Evolutionary conservation across 148 eudicot species (phyloP).

Genomic region (Oxyria digyna): DNA sequence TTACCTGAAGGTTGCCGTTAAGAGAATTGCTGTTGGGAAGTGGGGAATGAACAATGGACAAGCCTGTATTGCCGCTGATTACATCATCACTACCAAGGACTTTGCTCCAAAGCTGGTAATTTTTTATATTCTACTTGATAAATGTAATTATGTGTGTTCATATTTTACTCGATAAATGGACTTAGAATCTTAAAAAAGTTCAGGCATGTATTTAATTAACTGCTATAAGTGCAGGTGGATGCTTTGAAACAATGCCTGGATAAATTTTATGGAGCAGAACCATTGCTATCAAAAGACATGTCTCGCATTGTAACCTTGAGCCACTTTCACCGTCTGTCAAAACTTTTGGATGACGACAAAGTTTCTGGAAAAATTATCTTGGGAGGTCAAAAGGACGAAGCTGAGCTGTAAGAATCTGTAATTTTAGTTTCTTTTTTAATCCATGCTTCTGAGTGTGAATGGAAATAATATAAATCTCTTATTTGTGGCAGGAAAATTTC

Average conservation of each 20-base stretch:
- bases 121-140: background rate
- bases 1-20: constrained; percentile 30
- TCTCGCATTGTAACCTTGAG: constrained; percentile 35
- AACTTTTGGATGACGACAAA: constrained; percentile 39
- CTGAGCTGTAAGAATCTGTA: constrained; percentile 24
- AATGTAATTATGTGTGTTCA: constrained; percentile 22
- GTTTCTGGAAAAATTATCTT: constrained; percentile 35
- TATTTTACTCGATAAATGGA: background rate
- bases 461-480: background rate
- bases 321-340: constrained; percentile 40
- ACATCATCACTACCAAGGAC: constrained; percentile 44
- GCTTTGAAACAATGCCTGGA: constrained; percentile 28
- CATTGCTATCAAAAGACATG: constrained; percentile 32
- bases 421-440: constrained; percentile 2
- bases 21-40: constrained; percentile 40
- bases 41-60: constrained; percentile 62
- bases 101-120: constrained; percentile 47
- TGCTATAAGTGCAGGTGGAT: constrained; percentile 24
- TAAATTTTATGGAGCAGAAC: constrained; percentile 38
- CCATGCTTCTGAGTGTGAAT: background rate
- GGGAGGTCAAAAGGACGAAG: constrained; percentile 45
- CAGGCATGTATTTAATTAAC: background rate
- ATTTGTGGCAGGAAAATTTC: constrained; percentile 38
- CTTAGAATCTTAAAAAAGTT: background rate
- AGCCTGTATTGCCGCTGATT: constrained; percentile 51